A percentile compares a stretch with the other conserved stretches of the same genome.
Evolutionary conservation across 73 alveolate species (phyloP).

Genomic region (Paramecium octaurelia): DNA sequence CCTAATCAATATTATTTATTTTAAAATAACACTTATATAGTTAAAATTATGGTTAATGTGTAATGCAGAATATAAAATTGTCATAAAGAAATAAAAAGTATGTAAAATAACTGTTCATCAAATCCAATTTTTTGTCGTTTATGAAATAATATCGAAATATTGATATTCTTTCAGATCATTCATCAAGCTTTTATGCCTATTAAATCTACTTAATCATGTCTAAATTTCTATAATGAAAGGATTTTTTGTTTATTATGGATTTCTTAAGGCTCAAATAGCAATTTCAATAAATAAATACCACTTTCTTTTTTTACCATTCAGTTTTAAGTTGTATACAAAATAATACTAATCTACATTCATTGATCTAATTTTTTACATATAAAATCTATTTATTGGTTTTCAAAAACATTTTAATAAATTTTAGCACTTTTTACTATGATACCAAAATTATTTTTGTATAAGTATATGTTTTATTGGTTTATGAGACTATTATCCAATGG

Average conservation of each 20-base stretch:
- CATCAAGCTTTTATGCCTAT: conserved; percentile 83
- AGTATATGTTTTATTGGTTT: too few relatives aligned
- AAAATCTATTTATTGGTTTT: too few relatives aligned
- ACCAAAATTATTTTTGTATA: too few relatives aligned
- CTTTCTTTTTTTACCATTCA: background rate
- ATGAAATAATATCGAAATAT: background rate
- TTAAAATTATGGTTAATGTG: background rate
- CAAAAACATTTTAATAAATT: too few relatives aligned
- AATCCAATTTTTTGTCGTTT: background rate
- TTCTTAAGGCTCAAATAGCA: background rate
- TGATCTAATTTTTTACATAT: too few relatives aligned
- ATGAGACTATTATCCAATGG: too few relatives aligned
- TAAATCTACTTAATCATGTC: conserved; percentile 54
- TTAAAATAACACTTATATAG: background rate
- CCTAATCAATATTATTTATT: background rate
- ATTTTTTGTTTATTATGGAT: background rate
- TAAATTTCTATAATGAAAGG: conserved; percentile 76
- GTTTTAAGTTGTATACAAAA: too few relatives aligned
- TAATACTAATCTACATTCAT: too few relatives aligned
- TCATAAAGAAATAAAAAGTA: background rate
- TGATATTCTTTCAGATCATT: conserved; percentile 78
- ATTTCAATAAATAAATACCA: background rate
- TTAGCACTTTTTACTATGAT: too few relatives aligned
- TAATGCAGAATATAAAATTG: background rate
- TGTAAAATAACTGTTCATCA: conserved; percentile 20